Evolutionary conservation across 2,329 filamentous ascomycete species (phyloP).

Genomic region (Fusarium phyllophilum): DNA sequence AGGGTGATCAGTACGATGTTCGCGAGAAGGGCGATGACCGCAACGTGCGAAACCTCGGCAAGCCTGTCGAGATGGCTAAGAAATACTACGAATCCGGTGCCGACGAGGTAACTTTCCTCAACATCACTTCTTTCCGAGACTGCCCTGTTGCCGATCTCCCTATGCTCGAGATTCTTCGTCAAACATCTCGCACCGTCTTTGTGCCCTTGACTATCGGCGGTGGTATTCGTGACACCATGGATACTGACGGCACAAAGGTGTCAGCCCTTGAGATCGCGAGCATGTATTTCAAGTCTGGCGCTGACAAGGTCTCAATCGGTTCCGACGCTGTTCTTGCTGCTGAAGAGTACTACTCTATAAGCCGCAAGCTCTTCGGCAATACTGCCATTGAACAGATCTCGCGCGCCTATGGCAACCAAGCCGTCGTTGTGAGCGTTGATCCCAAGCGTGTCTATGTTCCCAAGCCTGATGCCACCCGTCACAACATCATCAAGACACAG

Average conservation of each 20-base stretch:
- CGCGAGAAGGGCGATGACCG: slow-evolving; percentile 80
- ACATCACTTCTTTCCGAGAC: slow-evolving; percentile 98
- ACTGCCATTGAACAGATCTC: slow-evolving; percentile 98
- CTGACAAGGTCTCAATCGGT: slow-evolving; percentile 97
- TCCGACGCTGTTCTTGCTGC: slow-evolving; percentile 94
- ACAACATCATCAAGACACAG: slow-evolving; percentile 76
- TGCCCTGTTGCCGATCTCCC: slow-evolving; percentile 91
- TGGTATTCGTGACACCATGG: slow-evolving; percentile 91
- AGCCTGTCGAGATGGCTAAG: slow-evolving; percentile 93
- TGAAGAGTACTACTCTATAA: slow-evolving; percentile 84
- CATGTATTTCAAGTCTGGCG: slow-evolving; percentile 96
- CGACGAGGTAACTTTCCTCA: slow-evolving; percentile 96
- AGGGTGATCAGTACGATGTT: slow-evolving; percentile 98
- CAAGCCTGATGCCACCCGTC: slow-evolving; percentile 75
- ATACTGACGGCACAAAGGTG: slow-evolving; percentile 87
- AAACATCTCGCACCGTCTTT: slow-evolving; percentile 90
- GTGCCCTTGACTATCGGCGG: slow-evolving; percentile 96
- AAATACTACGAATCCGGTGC: slow-evolving; percentile 96
- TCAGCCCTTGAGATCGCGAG: slow-evolving; percentile 92
- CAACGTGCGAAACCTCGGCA: slow-evolving; percentile 88
- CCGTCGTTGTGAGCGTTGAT: slow-evolving; percentile 94
- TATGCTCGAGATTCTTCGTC: slow-evolving; percentile 93
- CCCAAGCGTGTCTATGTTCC: slow-evolving; percentile 90
- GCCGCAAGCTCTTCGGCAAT: slow-evolving; percentile 75
- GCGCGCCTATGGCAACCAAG: slow-evolving; percentile 92